A percentile compares a stretch with the other conserved stretches of the same genome.
Evolutionary conservation across 495 filamentous ascomycete genomes (phyloP).

Genomic region (Penicillium goetzii): DNA sequence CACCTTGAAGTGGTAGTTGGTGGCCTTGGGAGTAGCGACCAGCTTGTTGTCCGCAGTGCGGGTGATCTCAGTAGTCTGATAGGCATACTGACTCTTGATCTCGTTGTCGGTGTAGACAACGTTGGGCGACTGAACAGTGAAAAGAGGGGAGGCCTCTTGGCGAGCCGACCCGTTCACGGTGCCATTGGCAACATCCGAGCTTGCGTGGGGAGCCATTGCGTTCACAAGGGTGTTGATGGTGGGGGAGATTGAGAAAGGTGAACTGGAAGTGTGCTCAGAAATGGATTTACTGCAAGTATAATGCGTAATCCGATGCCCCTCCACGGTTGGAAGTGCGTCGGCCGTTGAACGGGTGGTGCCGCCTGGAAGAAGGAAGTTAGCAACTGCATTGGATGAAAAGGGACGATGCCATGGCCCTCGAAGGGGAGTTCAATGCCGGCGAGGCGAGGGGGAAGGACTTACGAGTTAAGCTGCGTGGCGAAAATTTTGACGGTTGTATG

Average conservation of each 20-base stretch:
- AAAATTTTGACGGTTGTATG: slow-evolving; percentile 55
- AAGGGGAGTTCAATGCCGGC: not conserved
- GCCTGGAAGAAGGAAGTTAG: slow-evolving; percentile 51
- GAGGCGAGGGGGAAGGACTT: slow-evolving; percentile 26
- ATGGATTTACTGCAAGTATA: slow-evolving; percentile 60
- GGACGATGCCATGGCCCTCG: not conserved
- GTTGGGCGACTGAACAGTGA: slow-evolving; percentile 88
- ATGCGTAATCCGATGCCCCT: slow-evolving; percentile 79
- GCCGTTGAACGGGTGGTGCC: slow-evolving; percentile 97
- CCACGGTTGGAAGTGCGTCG: slow-evolving; percentile 90
- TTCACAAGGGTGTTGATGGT: slow-evolving; percentile 36
- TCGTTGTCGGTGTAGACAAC: slow-evolving; percentile 85
- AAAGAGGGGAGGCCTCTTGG: slow-evolving; percentile 59
- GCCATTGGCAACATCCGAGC: slow-evolving; percentile 64
- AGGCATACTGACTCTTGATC: slow-evolving; percentile 94
- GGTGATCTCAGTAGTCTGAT: slow-evolving; percentile 86
- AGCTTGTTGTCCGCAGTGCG: slow-evolving; percentile 74
- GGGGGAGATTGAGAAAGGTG: slow-evolving; percentile 12
- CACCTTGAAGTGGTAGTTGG: slow-evolving; percentile 95
- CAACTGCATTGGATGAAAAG: not conserved
- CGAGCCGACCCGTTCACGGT: slow-evolving; percentile 71
- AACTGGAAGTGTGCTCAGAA: slow-evolving; percentile 19
- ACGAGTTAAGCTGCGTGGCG: slow-evolving; percentile 56
- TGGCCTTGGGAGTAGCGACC: slow-evolving; percentile 85
- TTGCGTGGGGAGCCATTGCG: slow-evolving; percentile 93